Evolutionary conservation across 331 rosid species (phyloP).

Genomic region (Spiraea crenata): DNA sequence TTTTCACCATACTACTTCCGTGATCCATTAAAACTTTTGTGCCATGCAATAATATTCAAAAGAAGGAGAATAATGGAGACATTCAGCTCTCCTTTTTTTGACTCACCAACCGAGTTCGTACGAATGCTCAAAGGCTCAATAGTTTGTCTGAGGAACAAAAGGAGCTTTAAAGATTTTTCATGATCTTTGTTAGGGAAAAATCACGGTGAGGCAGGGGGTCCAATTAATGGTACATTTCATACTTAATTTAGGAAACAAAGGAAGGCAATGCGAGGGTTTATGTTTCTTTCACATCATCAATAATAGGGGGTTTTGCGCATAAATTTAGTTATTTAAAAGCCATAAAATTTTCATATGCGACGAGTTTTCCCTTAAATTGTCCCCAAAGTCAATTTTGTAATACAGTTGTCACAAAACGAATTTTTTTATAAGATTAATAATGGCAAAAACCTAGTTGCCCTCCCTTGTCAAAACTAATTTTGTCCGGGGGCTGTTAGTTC

Average conservation of each 20-base stretch:
- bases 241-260: constrained; percentile 24
- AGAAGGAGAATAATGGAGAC: neutral
- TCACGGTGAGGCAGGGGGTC: neutral
- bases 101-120: constrained; percentile 19
- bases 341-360: too few species aligned
- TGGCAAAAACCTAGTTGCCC: too few species aligned
- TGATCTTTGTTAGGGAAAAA: constrained; percentile 12
- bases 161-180: constrained; percentile 17
- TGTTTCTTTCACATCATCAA: constrained; percentile 26
- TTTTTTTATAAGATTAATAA: too few species aligned
- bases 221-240: constrained; percentile 7
- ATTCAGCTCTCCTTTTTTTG: constrained; percentile 27
- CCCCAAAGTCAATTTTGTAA: too few species aligned
- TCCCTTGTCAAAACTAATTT: too few species aligned
- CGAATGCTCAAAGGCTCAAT: constrained; percentile 2
- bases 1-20: constrained; percentile 1
- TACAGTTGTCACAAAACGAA: too few species aligned
- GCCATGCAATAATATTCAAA: constrained; percentile 12
- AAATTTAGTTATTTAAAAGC: too few species aligned
- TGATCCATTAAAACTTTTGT: constrained; percentile 16
- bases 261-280: constrained; percentile 16
- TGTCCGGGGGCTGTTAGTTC: too few species aligned
- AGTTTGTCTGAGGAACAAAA: constrained; percentile 9
- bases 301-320: too few species aligned
- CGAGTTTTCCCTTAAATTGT: too few species aligned